Evolutionary conservation across 345 rosid genomes (phyloP), one percentile per base, ranked within the genome.

Genomic region (Citrus sp.): DNA sequence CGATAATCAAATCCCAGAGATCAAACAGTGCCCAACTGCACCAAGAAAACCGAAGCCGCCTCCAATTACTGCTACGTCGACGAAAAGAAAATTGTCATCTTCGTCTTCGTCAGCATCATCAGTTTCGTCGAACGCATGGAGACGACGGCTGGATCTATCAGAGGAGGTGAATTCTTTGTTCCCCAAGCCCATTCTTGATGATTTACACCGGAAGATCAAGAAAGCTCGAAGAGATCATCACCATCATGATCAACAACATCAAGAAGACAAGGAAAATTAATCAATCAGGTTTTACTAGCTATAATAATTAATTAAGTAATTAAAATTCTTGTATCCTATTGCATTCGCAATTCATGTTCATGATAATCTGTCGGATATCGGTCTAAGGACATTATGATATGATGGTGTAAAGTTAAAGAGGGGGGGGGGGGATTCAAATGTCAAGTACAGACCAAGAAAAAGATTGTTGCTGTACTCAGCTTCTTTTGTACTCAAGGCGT

Each of bases 1-100:
- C 64, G 84, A 82, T 58, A 89, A 86, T 64, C 88, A 81, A 85
- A 89, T 88, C 70, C 87, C 90, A 14, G 81, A 10, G 54, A 74
- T 35, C 9, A 84, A 37, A 73, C 80, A 82, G 65, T 91, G 95
- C 56, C 93, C 95, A 49, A 86, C 90, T 5, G 90, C 89, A 35
- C 95, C 95, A 0, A 86, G 72, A 78, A 91, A 86, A 75, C 80
- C 69, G 5, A 76, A 82, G 74, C 76, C 83, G 18, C 51, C 51
- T 46, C 1, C 0, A 46, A 46, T 13, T 0, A 46, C 51, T 54
- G 58, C 22, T 18, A 19, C 58, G 5, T 54, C 77, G 38, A 62
- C 46, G 19, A 89, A 91, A 78, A 79, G 90, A 80, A 86, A 85
- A 79, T 34, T 72, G 14, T 58, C 77, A 4, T n/a, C 56, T 46